Percentiles rank a stretch among this genome's conserved stretches.
Conservation (phyloP, 306 rosid species). For the Senna siamea region DNA sequence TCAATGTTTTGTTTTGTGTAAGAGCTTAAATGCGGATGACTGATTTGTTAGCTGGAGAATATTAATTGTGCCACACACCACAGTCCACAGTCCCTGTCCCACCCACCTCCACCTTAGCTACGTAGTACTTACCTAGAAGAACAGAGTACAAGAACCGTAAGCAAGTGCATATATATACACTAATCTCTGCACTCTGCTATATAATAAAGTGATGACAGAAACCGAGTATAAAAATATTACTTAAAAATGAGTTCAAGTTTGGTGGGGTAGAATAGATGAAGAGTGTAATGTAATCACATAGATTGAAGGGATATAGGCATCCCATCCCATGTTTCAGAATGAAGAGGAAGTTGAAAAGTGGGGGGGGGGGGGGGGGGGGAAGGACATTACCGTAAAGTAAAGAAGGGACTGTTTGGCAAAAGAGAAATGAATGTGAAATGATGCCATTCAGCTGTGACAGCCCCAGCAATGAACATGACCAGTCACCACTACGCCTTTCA, state of each 20-base stretch:
- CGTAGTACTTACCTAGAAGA: neutral
- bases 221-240: neutral
- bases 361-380: neutral
- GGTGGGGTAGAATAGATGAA: too few relatives aligned
- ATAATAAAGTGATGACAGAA: neutral
- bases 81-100: neutral
- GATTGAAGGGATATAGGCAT: neutral
- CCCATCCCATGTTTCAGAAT: neutral
- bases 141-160: neutral
- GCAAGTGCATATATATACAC: too few relatives aligned
- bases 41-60: neutral
- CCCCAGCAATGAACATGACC: constrained; percentile 28
- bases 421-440: constrained; percentile 39
- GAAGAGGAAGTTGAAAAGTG: constrained; percentile 7
- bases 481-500: too few relatives aligned
- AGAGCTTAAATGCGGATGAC: neutral
- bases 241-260: too few relatives aligned
- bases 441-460: constrained; percentile 32
- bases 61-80: neutral
- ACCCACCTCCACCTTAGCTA: neutral
- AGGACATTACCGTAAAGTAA: constrained; percentile 31
- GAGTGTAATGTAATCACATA: neutral
- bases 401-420: neutral
- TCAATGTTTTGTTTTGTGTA: neutral
- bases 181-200: neutral